A percentile compares a stretch with the other conserved stretches of the same genome.
phyloP scores from a whole-genome alignment of 257 asterid species.

The Voacanga thouarsii region DNA sequence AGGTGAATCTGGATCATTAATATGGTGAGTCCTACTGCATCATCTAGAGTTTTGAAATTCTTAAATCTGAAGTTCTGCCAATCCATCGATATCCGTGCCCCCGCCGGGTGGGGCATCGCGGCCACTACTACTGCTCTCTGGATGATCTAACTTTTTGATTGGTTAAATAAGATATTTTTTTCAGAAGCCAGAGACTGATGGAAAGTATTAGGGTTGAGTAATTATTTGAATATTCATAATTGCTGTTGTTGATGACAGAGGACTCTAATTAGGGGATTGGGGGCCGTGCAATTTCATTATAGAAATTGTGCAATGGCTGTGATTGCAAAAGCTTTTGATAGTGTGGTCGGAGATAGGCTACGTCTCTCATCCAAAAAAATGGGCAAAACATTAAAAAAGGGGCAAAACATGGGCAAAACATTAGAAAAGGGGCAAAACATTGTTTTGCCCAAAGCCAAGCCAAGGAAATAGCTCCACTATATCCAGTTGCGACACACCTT shows the following conservation, averaged over 20 bases:
- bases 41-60: conserved; percentile 46
- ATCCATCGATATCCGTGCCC: conserved; percentile 53
- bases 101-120: conserved; percentile 76
- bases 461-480: too few relatives aligned
- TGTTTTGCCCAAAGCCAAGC: too few relatives aligned
- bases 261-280: conserved; percentile 27
- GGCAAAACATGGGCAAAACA: too few relatives aligned
- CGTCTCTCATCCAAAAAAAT: too few relatives aligned
- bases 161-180: conserved; percentile 74
- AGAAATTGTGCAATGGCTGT: too few relatives aligned
- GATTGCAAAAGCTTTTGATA: too few relatives aligned
- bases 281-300: too few relatives aligned
- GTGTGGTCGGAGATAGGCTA: too few relatives aligned
- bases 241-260: conserved; percentile 26
- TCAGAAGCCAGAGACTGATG: conserved; percentile 67
- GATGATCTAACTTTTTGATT: conserved; percentile 69
- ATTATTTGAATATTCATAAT: conserved; percentile 20
- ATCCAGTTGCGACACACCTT: too few relatives aligned
- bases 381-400: too few relatives aligned
- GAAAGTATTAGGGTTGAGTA: conserved; percentile 30
- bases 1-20: conserved; percentile 1
- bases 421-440: too few relatives aligned
- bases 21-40: conserved; percentile 49
- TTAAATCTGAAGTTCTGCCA: conserved; percentile 43
- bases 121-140: conserved; percentile 61